A percentile compares a stretch with the other conserved stretches of the same genome.
phyloP scores from a whole-genome alignment of 768 basidiomycete genomes.

The Tulasnella sp. region DNA sequence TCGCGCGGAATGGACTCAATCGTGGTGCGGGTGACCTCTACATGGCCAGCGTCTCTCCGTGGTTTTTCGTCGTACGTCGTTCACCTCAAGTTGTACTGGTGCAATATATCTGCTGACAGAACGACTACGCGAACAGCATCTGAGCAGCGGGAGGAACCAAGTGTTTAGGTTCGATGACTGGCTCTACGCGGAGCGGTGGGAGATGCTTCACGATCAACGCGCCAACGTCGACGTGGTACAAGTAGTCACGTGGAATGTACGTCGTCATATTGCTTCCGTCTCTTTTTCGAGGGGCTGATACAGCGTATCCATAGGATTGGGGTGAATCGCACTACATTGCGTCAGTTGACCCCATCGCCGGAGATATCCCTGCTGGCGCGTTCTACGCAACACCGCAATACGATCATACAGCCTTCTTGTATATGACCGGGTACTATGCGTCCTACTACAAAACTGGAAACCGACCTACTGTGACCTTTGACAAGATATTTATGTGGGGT shows the following conservation, averaged over 20 bases:
- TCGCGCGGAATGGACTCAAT: constrained; percentile 10
- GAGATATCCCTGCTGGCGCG: constrained; percentile 56
- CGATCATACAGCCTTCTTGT: constrained; percentile 27
- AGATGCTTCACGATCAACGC: constrained; percentile 45
- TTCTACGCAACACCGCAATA: constrained; percentile 55
- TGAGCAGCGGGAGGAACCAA: constrained; percentile 44
- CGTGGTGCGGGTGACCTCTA: constrained; percentile 28
- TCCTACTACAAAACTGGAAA: constrained; percentile 51
- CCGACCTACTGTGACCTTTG: constrained; percentile 46
- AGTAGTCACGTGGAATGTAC: constrained; percentile 54
- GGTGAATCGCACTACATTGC: constrained; percentile 70
- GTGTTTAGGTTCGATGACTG: constrained; percentile 54
- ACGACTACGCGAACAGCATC: constrained; percentile 46
- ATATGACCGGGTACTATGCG: constrained; percentile 36
- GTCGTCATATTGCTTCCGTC: constrained; percentile 19
- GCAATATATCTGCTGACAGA: neutral
- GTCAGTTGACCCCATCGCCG: constrained; percentile 32
- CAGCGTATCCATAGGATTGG: constrained; percentile 34
- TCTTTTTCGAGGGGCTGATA: neutral
- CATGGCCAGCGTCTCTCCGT: constrained; percentile 46
- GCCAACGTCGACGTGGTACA: constrained; percentile 40
- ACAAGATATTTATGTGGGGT: constrained; percentile 41
- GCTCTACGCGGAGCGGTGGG: constrained; percentile 55
- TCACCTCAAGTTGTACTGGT: neutral
- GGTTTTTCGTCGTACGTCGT: constrained; percentile 48